Evolutionary conservation across 805 yeast species (phyloP).

Genomic region (Candida jianshihensis): DNA sequence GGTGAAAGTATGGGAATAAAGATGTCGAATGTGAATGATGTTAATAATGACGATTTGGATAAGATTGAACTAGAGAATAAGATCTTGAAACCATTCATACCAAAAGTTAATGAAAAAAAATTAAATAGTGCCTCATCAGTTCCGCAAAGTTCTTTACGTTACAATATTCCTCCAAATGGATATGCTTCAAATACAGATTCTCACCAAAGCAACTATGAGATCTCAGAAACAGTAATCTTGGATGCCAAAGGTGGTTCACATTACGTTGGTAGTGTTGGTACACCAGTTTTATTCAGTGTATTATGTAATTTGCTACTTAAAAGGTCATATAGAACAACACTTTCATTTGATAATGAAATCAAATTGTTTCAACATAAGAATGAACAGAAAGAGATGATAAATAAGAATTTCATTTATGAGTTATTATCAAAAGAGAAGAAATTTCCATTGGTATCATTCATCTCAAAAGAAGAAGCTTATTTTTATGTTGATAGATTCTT

Average conservation of each 20-base stretch:
- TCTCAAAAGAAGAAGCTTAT: constrained; percentile 30
- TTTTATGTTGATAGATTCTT: constrained; percentile 32
- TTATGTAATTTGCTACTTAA: constrained; percentile 34
- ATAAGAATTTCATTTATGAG: constrained; percentile 9
- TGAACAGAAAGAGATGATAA: constrained; percentile 6
- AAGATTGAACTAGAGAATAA: constrained; percentile 15
- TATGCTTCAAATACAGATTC: background rate
- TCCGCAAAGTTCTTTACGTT: no score
- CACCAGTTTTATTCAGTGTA: constrained; percentile 36
- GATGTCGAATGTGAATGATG: constrained; percentile 6
- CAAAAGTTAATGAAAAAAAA: constrained; percentile 9
- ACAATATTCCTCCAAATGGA: background rate
- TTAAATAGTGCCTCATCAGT: no score
- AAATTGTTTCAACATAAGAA: constrained; percentile 14
- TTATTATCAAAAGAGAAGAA: constrained; percentile 13
- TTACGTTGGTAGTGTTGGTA: constrained; percentile 40
- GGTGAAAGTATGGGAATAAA: constrained; percentile 17
- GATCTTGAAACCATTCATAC: constrained; percentile 16
- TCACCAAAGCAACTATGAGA: constrained; percentile 3
- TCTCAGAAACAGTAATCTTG: constrained; percentile 28
- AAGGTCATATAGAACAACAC: constrained; percentile 27
- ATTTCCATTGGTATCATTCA: constrained; percentile 33
- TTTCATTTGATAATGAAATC: constrained; percentile 28
- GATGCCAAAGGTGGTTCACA: constrained; percentile 41
- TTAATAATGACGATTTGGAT: constrained; percentile 7